Conservation (phyloP, 2,329 filamentous ascomycete species). For the Microdochium trichocladiopsis region DNA sequence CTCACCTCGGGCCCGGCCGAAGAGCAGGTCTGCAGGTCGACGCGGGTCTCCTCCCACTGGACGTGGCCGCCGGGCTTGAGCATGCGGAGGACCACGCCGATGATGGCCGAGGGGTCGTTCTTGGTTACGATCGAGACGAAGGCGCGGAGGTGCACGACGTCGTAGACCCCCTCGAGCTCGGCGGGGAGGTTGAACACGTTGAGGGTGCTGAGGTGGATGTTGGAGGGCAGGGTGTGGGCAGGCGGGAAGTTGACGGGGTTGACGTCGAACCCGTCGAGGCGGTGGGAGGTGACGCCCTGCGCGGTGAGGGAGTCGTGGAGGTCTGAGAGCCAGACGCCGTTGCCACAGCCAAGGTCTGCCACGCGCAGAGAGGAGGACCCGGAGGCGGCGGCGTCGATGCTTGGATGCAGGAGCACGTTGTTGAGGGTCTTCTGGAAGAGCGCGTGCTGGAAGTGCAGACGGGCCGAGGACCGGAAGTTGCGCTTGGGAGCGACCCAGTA, state of each 20-base stretch:
- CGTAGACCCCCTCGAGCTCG: conserved; percentile 10
- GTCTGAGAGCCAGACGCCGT: conserved; percentile 13
- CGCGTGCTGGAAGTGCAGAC: conserved; percentile 17
- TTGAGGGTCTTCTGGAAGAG: conserved; percentile 15
- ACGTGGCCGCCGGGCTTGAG: conserved; percentile 15
- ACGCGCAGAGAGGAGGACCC: conserved; percentile 5
- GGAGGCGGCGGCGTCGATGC: conserved; percentile 4
- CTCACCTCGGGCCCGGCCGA: conserved; percentile 4
- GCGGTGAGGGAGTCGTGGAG: conserved; percentile 8
- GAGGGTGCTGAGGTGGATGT: conserved; percentile 8
- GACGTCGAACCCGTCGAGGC: conserved; percentile 14
- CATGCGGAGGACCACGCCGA: conserved; percentile 6
- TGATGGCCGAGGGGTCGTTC: conserved; percentile 4
- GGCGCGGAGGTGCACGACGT: conserved; percentile 14
- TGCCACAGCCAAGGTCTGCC: conserved; percentile 16
- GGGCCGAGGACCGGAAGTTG: conserved; percentile 14
- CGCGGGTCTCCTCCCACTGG: conserved; percentile 14
- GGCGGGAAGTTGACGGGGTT: conserved; percentile 12
- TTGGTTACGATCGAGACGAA: conserved; percentile 9
- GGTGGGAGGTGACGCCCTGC: conserved; percentile 3
- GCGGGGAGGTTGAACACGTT: conserved; percentile 10
- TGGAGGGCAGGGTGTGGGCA: conserved; percentile 5
- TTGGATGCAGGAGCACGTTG: conserved; percentile 9
- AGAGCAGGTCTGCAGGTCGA: conserved; percentile 7
- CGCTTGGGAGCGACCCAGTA: conserved; percentile 12